Base-by-base conservation (phyloP, 352 stramenopile species). In the Pythium rishiriense region DNA sequence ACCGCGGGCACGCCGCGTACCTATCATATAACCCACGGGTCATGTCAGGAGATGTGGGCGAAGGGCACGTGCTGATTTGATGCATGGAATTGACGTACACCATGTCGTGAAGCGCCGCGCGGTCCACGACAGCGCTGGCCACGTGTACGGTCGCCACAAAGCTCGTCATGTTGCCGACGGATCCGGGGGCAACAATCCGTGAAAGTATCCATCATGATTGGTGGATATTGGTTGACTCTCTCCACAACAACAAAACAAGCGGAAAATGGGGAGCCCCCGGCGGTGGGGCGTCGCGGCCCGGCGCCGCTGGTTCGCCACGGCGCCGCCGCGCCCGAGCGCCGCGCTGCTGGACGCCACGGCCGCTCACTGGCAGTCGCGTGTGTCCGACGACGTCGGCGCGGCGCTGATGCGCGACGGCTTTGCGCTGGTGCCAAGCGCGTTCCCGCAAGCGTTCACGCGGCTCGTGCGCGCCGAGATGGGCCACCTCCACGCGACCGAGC, bases 381-480 rank as follows among this genome's bases (percentile, higher is more conserved):
- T 81, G 58, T 80, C 75, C 15, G 64, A 68, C 2, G 54, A 70
- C 37, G 43, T 81, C 22, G 57, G 46, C 3, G 57, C 45, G 0
- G 28, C 58, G 25, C 67, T 93, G 35, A 60, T 90, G 22, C 46
- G 50, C 33, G 67, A 87, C 62, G 84, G 84, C 37, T 93, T 75
- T 56, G 76, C 56, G 39, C 75, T 93, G 24, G 46, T 93, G 7
- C 73, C 28, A 8, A 37, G 75, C 41, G 84, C 78, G 11, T 85
- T 93, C 61, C 69, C 79, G 22, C 43, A 57, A 3, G 48, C 58
- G 3, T 85, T 90, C 55, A 72, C 86, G 31, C 64, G 49, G 4
- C 69, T 50, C 11, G 52, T 93, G 12, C 79, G 74, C 22, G 64
- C 79, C 21, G 82, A 93, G 62, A 91, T 93, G 62, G 31, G 67